Percentiles rank a stretch among this genome's conserved stretches.
These are phyloP conservation scores for Nematocida sp. DNA, from an alignment of 371 early-diverging fungal species.

Conservation along the genomic window DNA sequence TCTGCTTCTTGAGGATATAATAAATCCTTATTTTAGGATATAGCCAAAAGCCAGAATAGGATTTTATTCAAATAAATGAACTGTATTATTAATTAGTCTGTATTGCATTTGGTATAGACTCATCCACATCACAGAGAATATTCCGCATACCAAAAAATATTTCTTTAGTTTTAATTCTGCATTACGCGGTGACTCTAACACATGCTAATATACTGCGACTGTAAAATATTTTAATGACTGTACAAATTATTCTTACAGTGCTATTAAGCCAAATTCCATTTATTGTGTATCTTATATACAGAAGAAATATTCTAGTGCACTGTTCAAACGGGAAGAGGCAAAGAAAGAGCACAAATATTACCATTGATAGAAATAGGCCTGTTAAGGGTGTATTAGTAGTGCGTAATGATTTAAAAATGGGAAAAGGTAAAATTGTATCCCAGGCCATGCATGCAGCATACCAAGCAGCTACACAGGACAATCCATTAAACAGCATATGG, in stretches of 20 bases:
- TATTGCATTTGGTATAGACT: neutral
- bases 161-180: too few relatives aligned
- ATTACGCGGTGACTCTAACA: too few relatives aligned
- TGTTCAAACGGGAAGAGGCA: too few relatives aligned
- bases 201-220: too few relatives aligned
- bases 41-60: neutral
- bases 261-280: too few relatives aligned
- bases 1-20: neutral
- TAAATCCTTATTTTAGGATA: neutral
- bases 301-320: too few relatives aligned
- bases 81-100: neutral
- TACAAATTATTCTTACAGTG: too few relatives aligned
- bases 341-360: neutral
- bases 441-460: slow-evolving; percentile 69
- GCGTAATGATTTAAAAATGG: slow-evolving; percentile 67
- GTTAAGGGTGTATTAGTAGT: slow-evolving; percentile 61
- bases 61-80: neutral
- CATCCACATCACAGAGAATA: too few relatives aligned
- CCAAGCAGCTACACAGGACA: slow-evolving; percentile 42
- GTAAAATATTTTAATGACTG: too few relatives aligned
- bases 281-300: too few relatives aligned
- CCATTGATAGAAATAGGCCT: neutral
- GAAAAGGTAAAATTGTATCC: slow-evolving; percentile 67
- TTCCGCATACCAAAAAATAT: too few relatives aligned
- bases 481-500: slow-evolving; percentile 52